Percentiles rank a stretch among this genome's conserved stretches.
Conservation (phyloP, 495 filamentous ascomycete species). For the Astrothelium subdiscretum region DNA sequence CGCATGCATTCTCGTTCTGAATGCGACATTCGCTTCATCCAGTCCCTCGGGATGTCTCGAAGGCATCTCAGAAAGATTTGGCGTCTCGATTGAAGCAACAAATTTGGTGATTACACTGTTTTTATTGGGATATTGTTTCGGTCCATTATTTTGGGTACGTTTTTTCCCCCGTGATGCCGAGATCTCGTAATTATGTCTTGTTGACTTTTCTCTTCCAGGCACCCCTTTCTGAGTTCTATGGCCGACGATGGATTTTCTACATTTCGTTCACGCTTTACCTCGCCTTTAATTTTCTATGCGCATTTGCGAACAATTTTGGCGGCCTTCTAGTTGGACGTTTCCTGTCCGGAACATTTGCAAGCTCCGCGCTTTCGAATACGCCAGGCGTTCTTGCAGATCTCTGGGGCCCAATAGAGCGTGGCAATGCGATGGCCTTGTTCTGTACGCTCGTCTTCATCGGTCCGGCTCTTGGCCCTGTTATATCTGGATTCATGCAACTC, state of each 20-base stretch:
- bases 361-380: constrained; percentile 37
- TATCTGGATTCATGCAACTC: constrained; percentile 36
- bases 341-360: constrained; percentile 39
- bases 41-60: constrained; percentile 37
- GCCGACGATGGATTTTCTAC: constrained; percentile 38
- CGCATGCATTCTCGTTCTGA: constrained; percentile 37
- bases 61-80: constrained; percentile 34
- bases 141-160: constrained; percentile 35
- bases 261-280: constrained; percentile 34
- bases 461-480: constrained; percentile 20
- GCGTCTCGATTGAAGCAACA: constrained; percentile 32
- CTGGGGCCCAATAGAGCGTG: constrained; percentile 40
- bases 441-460: constrained; percentile 27
- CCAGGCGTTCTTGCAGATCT: constrained; percentile 43
- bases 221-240: constrained; percentile 42
- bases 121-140: constrained; percentile 40
- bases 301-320: constrained; percentile 40
- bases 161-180: background rate
- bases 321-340: constrained; percentile 40
- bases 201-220: constrained; percentile 15
- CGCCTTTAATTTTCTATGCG: constrained; percentile 41
- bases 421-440: constrained; percentile 37
- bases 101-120: constrained; percentile 42
- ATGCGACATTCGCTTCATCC: constrained; percentile 43
- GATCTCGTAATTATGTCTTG: background rate